A percentile compares a stretch with the other conserved stretches of the same genome.
Conservation (phyloP, 768 basidiomycete species). For the Leccinum broughii region DNA sequence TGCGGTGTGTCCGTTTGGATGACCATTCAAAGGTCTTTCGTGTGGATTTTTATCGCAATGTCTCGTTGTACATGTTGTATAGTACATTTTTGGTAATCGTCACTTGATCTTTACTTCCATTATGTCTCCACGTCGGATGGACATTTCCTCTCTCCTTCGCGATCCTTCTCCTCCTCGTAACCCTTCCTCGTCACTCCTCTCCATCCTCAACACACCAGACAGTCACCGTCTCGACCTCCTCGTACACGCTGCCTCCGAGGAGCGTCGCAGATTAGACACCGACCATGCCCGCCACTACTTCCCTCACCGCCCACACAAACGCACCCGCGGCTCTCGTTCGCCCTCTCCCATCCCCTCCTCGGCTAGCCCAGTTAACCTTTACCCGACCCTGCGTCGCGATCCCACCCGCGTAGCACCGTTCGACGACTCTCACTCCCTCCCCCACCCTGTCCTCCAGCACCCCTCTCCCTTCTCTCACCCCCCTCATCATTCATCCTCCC, state of each 20-base stretch:
- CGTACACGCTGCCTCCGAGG: slow-evolving; percentile 70
- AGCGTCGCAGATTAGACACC: slow-evolving; percentile 45
- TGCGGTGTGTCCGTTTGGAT: slow-evolving; percentile 64
- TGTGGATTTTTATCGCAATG: slow-evolving; percentile 78
- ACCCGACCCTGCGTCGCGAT: slow-evolving; percentile 27
- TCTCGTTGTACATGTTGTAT: slow-evolving; percentile 76
- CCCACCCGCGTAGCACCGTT: slow-evolving; percentile 9
- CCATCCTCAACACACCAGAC: slow-evolving; percentile 22
- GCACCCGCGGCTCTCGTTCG: slow-evolving; percentile 18
- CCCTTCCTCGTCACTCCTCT: slow-evolving; percentile 22
- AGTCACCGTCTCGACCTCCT: slow-evolving; percentile 56
- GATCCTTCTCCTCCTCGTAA: slow-evolving; percentile 21
- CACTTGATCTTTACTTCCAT: not conserved
- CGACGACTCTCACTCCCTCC: slow-evolving; percentile 7
- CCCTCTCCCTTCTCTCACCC: slow-evolving; percentile 17
- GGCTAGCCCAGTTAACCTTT: slow-evolving; percentile 22
- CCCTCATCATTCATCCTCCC: slow-evolving; percentile 17
- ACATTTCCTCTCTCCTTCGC: slow-evolving; percentile 75
- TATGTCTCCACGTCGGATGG: slow-evolving; percentile 70
- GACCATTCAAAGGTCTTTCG: slow-evolving; percentile 60
- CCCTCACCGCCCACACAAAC: slow-evolving; percentile 18
- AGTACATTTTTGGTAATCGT: not conserved
- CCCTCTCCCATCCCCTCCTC: slow-evolving; percentile 18
- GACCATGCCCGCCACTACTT: slow-evolving; percentile 25
- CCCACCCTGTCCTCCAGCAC: slow-evolving; percentile 13